Percentiles rank a stretch among this genome's conserved stretches.
These are phyloP conservation scores for Spatholobus suberectus DNA, from an alignment of 306 rosid genomes.

Conservation along the genomic window DNA sequence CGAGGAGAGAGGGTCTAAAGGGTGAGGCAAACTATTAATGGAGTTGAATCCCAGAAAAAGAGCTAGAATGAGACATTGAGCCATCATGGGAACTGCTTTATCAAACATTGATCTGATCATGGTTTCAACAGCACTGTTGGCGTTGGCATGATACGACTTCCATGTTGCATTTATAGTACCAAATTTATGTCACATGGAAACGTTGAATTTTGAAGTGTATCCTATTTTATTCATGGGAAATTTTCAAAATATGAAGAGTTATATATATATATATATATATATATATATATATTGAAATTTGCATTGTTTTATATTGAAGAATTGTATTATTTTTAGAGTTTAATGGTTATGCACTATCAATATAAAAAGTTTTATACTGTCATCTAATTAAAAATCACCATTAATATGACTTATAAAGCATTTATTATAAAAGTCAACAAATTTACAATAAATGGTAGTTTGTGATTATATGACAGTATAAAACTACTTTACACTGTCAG, in stretches of 20 bases:
- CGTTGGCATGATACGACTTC: neutral
- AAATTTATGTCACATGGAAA: slow-evolving; percentile 2
- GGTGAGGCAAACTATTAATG: slow-evolving; percentile 54
- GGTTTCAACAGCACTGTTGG: slow-evolving; percentile 16
- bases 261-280: too few relatives aligned
- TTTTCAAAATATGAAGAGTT: neutral
- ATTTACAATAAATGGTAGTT: too few relatives aligned
- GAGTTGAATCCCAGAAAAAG: slow-evolving; percentile 46
- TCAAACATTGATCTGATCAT: slow-evolving; percentile 10
- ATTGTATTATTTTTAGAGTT: too few relatives aligned
- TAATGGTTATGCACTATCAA: too few relatives aligned
- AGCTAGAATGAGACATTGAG: slow-evolving; percentile 42
- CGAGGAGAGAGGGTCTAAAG: slow-evolving; percentile 79
- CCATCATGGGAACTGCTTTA: slow-evolving; percentile 48
- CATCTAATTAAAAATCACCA: too few relatives aligned
- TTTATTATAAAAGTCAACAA: too few relatives aligned
- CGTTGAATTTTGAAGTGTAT: slow-evolving; percentile 5
- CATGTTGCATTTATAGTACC: slow-evolving; percentile 31
- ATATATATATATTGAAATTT: too few relatives aligned
- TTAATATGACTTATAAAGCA: too few relatives aligned
- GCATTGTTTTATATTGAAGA: neutral
- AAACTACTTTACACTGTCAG: too few relatives aligned
- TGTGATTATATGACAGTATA: too few relatives aligned
- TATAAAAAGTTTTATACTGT: too few relatives aligned
- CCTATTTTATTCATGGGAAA: neutral